Conservation (phyloP, 805 yeast genomes). For the Candida krabiensis region DNA sequence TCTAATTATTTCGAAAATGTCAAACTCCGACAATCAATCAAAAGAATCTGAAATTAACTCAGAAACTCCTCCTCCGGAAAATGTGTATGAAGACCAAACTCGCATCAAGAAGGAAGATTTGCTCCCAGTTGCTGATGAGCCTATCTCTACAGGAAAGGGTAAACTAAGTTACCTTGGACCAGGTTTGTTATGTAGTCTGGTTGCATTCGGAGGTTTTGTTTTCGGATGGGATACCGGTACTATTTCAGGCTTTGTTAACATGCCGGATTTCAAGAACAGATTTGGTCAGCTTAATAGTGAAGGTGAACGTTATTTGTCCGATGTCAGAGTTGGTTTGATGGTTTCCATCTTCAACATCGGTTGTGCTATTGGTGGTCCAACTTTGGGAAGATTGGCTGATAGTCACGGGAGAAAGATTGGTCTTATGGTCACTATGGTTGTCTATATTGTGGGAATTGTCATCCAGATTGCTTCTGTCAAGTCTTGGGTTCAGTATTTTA, state of each 20-base stretch:
- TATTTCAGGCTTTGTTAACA: slow-evolving; percentile 67
- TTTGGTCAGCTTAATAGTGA: slow-evolving; percentile 46
- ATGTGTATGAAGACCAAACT: slow-evolving; percentile 25
- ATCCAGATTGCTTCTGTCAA: slow-evolving; percentile 56
- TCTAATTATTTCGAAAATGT: too few relatives aligned
- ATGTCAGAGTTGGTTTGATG: slow-evolving; percentile 58
- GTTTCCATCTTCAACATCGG: slow-evolving; percentile 72
- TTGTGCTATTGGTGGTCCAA: slow-evolving; percentile 71
- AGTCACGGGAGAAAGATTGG: slow-evolving; percentile 59
- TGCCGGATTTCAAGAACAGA: slow-evolving; percentile 53
- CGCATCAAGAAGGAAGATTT: slow-evolving; percentile 10
- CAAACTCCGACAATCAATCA: slow-evolving; percentile 17
- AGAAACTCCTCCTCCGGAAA: slow-evolving; percentile 23
- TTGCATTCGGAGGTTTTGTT: slow-evolving; percentile 76
- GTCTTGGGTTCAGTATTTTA: slow-evolving; percentile 62
- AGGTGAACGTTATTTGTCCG: slow-evolving; percentile 47
- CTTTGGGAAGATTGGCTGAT: slow-evolving; percentile 59
- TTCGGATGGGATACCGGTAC: slow-evolving; percentile 83
- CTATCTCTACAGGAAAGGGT: slow-evolving; percentile 24
- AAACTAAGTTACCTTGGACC: slow-evolving; percentile 26
- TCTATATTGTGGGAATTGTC: slow-evolving; percentile 61
- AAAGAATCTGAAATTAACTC: slow-evolving; percentile 18
- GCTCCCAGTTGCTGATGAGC: slow-evolving; percentile 10
- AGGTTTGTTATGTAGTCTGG: slow-evolving; percentile 45
- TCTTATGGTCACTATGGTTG: slow-evolving; percentile 49